A percentile compares a stretch with the other conserved stretches of the same genome.
Conservation (phyloP, 2,329 filamentous ascomycete species). For the Aspergillus cejpii region DNA sequence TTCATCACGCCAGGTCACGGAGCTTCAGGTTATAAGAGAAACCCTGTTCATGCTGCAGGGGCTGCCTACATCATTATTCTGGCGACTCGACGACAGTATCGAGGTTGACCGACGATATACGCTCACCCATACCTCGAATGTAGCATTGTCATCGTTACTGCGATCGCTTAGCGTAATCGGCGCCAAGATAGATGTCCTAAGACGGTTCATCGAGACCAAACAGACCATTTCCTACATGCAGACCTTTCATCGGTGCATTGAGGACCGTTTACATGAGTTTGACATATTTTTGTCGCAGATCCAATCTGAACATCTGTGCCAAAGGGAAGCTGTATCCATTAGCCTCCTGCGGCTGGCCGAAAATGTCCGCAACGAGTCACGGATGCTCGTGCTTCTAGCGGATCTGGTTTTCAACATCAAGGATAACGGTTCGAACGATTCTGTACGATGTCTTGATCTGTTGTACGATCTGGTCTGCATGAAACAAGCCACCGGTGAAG, state of each 20-base stretch:
- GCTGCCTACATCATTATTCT: slow-evolving; percentile 66
- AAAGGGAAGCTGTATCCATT: slow-evolving; percentile 50
- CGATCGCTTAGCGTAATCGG: slow-evolving; percentile 46
- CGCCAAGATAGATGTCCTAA: slow-evolving; percentile 42
- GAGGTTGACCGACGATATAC: slow-evolving; percentile 36
- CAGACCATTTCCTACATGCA: slow-evolving; percentile 58
- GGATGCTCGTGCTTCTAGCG: slow-evolving; percentile 55
- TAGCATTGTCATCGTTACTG: slow-evolving; percentile 29
- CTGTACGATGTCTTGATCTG: slow-evolving; percentile 71
- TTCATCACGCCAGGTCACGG: slow-evolving; percentile 48
- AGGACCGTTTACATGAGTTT: slow-evolving; percentile 52
- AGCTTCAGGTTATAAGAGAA: slow-evolving; percentile 69
- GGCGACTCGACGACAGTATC: slow-evolving; percentile 31
- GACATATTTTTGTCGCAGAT: slow-evolving; percentile 54
- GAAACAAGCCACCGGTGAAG: slow-evolving; percentile 63
- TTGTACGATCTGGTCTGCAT: slow-evolving; percentile 64
- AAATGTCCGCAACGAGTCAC: slow-evolving; percentile 50
- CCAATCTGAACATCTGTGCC: slow-evolving; percentile 55
- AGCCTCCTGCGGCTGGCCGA: slow-evolving; percentile 60
- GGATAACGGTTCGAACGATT: slow-evolving; percentile 38
- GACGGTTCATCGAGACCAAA: slow-evolving; percentile 42
- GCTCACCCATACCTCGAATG: slow-evolving; percentile 29
- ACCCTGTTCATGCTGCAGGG: slow-evolving; percentile 80
- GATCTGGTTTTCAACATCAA: slow-evolving; percentile 55
- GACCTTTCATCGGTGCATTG: slow-evolving; percentile 61